Evolutionary conservation across 2,329 filamentous ascomycete species (phyloP).

Genomic region (Fusarium chuoi): DNA sequence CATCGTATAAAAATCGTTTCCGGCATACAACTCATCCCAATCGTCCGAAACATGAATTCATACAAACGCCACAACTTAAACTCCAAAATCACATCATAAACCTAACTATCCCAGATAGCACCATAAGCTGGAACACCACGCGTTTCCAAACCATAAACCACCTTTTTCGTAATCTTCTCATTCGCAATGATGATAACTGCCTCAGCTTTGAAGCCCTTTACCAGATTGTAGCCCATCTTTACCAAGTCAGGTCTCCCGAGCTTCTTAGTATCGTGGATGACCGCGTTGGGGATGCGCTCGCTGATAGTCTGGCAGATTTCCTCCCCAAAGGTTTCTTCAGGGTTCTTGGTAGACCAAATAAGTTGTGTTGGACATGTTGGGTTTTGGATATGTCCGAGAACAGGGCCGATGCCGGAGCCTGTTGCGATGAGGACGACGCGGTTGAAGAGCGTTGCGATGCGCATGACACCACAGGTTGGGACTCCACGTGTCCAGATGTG

Average conservation of each 20-base stretch:
- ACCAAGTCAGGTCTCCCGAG: conserved; percentile 69
- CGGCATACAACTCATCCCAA: not conserved
- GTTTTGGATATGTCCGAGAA: conserved; percentile 67
- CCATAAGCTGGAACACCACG: conserved; percentile 75
- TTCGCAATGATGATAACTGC: conserved; percentile 81
- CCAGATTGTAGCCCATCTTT: conserved; percentile 62
- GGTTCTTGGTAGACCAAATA: conserved; percentile 74
- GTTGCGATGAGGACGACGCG: conserved; percentile 76
- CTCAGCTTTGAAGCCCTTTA: conserved; percentile 67
- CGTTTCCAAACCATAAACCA: conserved; percentile 75
- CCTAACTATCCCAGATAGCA: conserved; percentile 73
- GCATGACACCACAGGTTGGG: conserved; percentile 73
- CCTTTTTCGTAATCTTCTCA: conserved; percentile 70
- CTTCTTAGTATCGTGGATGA: conserved; percentile 73
- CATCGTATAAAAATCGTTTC: conserved; percentile 6
- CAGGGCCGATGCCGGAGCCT: conserved; percentile 78
- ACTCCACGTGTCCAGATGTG: conserved; percentile 75
- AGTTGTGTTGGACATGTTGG: conserved; percentile 65
- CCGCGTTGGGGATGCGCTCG: conserved; percentile 67
- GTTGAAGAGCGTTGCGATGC: conserved; percentile 72
- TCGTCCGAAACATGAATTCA: not conserved
- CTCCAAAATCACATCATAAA: not conserved
- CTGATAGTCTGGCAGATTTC: conserved; percentile 65
- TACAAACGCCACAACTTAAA: not conserved
- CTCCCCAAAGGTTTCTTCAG: conserved; percentile 70